Percentiles rank a stretch among this genome's conserved stretches.
Evolutionary conservation across 2,329 filamentous ascomycete species (phyloP).

Genomic region (Botrytis porri): DNA sequence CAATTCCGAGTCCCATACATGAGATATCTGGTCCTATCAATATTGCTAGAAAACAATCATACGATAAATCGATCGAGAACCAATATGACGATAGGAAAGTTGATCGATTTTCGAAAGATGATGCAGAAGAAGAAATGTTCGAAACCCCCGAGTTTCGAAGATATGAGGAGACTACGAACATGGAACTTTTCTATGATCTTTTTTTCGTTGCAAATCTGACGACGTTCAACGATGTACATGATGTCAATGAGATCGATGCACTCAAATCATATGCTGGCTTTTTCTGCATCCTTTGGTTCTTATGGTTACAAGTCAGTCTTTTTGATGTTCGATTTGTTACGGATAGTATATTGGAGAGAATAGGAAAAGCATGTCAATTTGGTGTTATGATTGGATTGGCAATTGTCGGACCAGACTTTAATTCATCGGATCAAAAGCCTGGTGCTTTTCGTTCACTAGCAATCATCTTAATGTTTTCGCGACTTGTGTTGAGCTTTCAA

Average conservation of each 20-base stretch:
- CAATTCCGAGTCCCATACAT: background rate
- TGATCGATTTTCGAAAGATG: constrained; percentile 1
- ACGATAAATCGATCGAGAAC: background rate
- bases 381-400: constrained; percentile 46
- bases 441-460: constrained; percentile 23
- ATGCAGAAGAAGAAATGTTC: constrained; percentile 14
- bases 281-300: constrained; percentile 52
- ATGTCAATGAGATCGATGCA: constrained; percentile 48
- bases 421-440: constrained; percentile 5
- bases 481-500: constrained; percentile 40
- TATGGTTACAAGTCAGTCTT: constrained; percentile 57
- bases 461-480: constrained; percentile 40
- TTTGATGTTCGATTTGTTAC: constrained; percentile 57
- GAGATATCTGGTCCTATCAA: constrained; percentile 9
- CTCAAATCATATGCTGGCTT: constrained; percentile 53
- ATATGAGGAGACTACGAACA: constrained; percentile 30
- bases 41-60: constrained; percentile 1
- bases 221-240: constrained; percentile 53
- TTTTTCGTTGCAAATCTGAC: constrained; percentile 60
- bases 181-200: constrained; percentile 54
- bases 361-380: constrained; percentile 53
- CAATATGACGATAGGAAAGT: constrained; percentile 3
- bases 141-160: constrained; percentile 24
- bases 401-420: constrained; percentile 9
- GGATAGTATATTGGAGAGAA: constrained; percentile 53